Evolutionary conservation across 306 rosid species (phyloP).

Genomic region (Alnus glutinosa): DNA sequence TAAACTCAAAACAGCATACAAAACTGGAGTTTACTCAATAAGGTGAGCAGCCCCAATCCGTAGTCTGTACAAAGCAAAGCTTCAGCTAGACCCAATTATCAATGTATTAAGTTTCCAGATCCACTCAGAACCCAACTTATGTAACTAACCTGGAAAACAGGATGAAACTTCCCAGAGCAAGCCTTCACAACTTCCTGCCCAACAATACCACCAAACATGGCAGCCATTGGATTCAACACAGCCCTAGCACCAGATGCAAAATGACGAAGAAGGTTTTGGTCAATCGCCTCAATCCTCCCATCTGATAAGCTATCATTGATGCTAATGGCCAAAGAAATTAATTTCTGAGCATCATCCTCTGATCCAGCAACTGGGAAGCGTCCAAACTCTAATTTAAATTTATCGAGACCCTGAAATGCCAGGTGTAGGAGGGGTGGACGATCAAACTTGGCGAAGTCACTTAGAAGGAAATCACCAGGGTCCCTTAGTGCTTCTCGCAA

Average conservation of each 20-base stretch:
- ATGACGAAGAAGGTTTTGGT: slow-evolving; percentile 66
- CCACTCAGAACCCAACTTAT: background rate
- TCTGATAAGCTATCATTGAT: slow-evolving; percentile 61
- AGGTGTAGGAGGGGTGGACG: slow-evolving; percentile 74
- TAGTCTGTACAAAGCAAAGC: background rate
- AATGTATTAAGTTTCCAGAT: background rate
- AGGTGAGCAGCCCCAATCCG: background rate
- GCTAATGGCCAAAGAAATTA: slow-evolving; percentile 49
- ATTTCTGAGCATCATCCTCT: slow-evolving; percentile 74
- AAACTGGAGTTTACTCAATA: background rate
- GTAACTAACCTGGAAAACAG: slow-evolving; percentile 71
- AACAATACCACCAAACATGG: slow-evolving; percentile 97
- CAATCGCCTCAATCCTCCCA: slow-evolving; percentile 63
- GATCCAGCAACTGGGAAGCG: slow-evolving; percentile 80
- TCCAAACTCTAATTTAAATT: slow-evolving; percentile 55
- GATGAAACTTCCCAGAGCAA: slow-evolving; percentile 97
- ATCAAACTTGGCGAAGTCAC: slow-evolving; percentile 88
- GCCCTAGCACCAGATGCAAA: slow-evolving; percentile 95
- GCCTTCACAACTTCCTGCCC: slow-evolving; percentile 98
- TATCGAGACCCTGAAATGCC: slow-evolving; percentile 82
- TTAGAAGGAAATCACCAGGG: slow-evolving; percentile 84
- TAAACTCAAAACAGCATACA: slow-evolving; percentile 1
- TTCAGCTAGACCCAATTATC: background rate
- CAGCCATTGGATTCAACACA: slow-evolving; percentile 93
- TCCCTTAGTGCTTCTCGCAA: slow-evolving; percentile 65